A percentile compares a stretch with the other conserved stretches of the same genome.
Conservation (phyloP, 345 rosid genomes). For the Barbarea vulgaris region DNA sequence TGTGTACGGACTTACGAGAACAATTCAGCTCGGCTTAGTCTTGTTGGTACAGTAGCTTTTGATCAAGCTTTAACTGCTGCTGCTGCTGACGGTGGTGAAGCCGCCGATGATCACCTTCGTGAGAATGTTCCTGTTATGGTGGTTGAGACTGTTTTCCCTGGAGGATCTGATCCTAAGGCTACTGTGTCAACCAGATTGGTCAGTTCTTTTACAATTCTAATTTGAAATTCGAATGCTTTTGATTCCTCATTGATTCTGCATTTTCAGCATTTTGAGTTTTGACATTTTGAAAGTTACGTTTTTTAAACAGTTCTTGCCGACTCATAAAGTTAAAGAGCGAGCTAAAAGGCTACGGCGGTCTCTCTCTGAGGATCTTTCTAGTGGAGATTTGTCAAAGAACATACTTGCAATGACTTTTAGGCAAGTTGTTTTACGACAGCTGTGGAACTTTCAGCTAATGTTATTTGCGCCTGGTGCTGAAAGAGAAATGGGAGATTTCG, state of each 20-base stretch:
- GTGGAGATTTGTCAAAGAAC: conserved; percentile 50
- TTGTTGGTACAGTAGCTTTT: conserved; percentile 74
- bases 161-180: conserved; percentile 54
- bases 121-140: conserved; percentile 73
- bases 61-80: conserved; percentile 89
- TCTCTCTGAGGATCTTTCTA: conserved; percentile 50
- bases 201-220: conserved; percentile 21
- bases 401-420: conserved; percentile 91
- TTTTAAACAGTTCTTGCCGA: conserved; percentile 72
- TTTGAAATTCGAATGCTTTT: neutral
- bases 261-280: neutral
- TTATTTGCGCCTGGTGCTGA: conserved; percentile 70
- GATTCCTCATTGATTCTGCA: conserved; percentile 3
- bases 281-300: neutral
- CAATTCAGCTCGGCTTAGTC: conserved; percentile 63
- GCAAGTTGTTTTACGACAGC: conserved; percentile 76
- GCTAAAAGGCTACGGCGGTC: conserved; percentile 56
- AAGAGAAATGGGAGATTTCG: conserved; percentile 68
- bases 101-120: conserved; percentile 70
- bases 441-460: conserved; percentile 75
- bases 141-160: conserved; percentile 83
- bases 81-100: conserved; percentile 88
- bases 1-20: conserved; percentile 84
- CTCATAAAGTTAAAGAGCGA: conserved; percentile 75
- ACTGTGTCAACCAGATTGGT: conserved; percentile 84